Evolutionary conservation across 305 asterid genomes (phyloP).

Genomic region (Striga hermonthica): DNA sequence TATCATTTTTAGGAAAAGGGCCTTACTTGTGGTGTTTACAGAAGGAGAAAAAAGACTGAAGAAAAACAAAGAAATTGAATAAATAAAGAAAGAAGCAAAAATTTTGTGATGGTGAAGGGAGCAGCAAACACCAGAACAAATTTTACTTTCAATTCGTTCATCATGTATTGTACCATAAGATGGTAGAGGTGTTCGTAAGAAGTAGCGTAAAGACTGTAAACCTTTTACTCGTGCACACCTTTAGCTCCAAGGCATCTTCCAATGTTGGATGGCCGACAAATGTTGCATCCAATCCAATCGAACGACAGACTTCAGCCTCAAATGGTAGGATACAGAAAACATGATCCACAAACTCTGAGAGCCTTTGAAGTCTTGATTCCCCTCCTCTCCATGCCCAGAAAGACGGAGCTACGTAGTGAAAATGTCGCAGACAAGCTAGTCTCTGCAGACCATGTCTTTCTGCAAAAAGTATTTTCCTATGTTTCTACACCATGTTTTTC

Average conservation of each 20-base stretch:
- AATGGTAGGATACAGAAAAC: slow-evolving; percentile 90
- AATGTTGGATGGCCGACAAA: slow-evolving; percentile 93
- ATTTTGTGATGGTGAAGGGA: neutral
- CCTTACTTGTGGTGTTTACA: neutral
- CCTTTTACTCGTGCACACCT: slow-evolving; percentile 39
- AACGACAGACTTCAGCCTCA: slow-evolving; percentile 69
- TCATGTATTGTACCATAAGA: slow-evolving; percentile 9
- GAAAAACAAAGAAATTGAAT: neutral
- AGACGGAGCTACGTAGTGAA: slow-evolving; percentile 91
- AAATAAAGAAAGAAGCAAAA: neutral
- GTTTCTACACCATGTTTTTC: slow-evolving; percentile 40
- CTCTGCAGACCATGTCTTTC: slow-evolving; percentile 51
- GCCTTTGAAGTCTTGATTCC: slow-evolving; percentile 72
- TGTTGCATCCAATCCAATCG: slow-evolving; percentile 74
- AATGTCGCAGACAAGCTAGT: slow-evolving; percentile 53
- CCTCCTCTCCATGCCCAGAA: slow-evolving; percentile 99
- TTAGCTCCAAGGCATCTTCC: slow-evolving; percentile 66
- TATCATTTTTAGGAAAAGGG: neutral
- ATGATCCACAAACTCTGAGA: slow-evolving; percentile 74
- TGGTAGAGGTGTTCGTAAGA: neutral
- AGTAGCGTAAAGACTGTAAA: slow-evolving; percentile 15
- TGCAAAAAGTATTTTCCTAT: slow-evolving; percentile 53
- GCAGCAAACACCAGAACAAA: neutral
- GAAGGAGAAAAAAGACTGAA: neutral
- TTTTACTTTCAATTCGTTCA: neutral